A percentile compares a stretch with the other conserved stretches of the same genome.
Evolutionary conservation across 1,139 yeast genomes (phyloP).

Genomic region (Suhomyces atakaporum): DNA sequence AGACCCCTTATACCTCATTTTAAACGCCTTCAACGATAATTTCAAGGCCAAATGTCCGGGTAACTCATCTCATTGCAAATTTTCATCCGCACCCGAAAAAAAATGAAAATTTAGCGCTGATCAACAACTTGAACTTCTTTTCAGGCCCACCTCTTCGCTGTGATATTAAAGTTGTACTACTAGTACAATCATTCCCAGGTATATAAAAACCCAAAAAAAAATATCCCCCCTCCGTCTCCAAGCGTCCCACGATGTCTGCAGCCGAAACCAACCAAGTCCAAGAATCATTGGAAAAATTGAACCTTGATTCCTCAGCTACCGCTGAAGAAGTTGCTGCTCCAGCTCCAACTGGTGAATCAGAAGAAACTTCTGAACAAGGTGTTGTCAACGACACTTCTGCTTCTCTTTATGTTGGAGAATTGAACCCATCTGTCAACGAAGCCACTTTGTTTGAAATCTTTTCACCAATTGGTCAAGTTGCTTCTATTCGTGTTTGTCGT

Average conservation of each 20-base stretch:
- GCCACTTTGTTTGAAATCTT: slow-evolving; percentile 93
- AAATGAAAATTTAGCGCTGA: slow-evolving; percentile 9
- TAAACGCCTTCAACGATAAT: too few relatives aligned
- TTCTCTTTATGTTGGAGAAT: slow-evolving; percentile 96
- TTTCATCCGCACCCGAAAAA: slow-evolving; percentile 13
- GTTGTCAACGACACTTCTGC: slow-evolving; percentile 62
- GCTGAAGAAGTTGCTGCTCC: slow-evolving; percentile 27
- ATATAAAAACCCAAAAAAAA: slow-evolving; percentile 18
- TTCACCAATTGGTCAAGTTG: slow-evolving; percentile 93
- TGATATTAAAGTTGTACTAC: slow-evolving; percentile 9
- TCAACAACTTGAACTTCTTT: slow-evolving; percentile 6
- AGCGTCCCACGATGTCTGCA: slow-evolving; percentile 41
- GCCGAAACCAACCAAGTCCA: slow-evolving; percentile 52
- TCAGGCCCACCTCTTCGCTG: slow-evolving; percentile 11
- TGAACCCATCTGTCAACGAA: slow-evolving; percentile 90
- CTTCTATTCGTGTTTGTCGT: slow-evolving; percentile 98
- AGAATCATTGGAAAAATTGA: slow-evolving; percentile 59
- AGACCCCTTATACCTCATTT: too few relatives aligned
- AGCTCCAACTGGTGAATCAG: slow-evolving; percentile 26
- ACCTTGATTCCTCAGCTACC: slow-evolving; percentile 30
- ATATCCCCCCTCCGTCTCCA: slow-evolving; percentile 6
- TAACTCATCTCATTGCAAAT: slow-evolving; percentile 14
- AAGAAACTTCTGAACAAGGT: slow-evolving; percentile 34
- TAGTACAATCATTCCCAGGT: slow-evolving; percentile 11
- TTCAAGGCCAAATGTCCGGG: slow-evolving; percentile 11